Percentiles rank a stretch among this genome's conserved stretches.
phyloP scores from a whole-genome alignment of 1,284 basidiomycete genomes.

The Peniophora sp. region DNA sequence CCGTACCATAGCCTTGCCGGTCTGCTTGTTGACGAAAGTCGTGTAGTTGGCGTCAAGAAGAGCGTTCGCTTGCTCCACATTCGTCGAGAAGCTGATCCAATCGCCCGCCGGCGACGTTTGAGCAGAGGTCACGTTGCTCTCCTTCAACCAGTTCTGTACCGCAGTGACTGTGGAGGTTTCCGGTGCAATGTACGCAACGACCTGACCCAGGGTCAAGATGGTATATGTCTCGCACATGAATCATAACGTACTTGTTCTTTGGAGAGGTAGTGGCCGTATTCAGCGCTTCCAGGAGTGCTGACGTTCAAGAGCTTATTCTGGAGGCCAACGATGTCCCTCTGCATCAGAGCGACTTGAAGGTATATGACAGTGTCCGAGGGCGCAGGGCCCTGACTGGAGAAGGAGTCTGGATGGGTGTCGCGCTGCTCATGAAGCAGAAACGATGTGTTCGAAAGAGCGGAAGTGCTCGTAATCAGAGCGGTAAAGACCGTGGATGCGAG shows the following conservation, averaged over 20 bases:
- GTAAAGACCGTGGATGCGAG: no score
- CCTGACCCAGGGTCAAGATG: constrained; percentile 13
- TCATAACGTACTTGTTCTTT: constrained; percentile 16
- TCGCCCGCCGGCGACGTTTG: constrained; percentile 11
- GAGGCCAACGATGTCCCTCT: constrained; percentile 15
- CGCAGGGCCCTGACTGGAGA: constrained; percentile 13
- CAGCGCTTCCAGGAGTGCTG: constrained; percentile 17
- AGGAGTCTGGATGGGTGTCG: constrained; percentile 13
- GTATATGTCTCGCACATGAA: no score
- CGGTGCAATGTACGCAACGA: constrained; percentile 27
- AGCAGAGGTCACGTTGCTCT: constrained; percentile 17
- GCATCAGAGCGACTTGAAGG: constrained; percentile 17
- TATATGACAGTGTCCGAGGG: constrained; percentile 12
- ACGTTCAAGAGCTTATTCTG: constrained; percentile 17
- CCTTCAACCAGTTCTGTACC: constrained; percentile 22
- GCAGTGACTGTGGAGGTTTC: constrained; percentile 17
- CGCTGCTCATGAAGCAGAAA: constrained; percentile 16
- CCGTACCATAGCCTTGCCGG: constrained; percentile 19
- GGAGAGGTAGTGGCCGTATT: constrained; percentile 20
- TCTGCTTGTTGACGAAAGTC: constrained; percentile 20
- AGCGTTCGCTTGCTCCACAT: constrained; percentile 21
- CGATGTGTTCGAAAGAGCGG: no score
- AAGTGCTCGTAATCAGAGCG: no score
- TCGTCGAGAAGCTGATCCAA: not conserved
- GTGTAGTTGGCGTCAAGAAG: constrained; percentile 25